These are phyloP conservation scores for Candida fluviatilis DNA, from an alignment of 805 yeast species.

Conservation along the genomic window DNA sequence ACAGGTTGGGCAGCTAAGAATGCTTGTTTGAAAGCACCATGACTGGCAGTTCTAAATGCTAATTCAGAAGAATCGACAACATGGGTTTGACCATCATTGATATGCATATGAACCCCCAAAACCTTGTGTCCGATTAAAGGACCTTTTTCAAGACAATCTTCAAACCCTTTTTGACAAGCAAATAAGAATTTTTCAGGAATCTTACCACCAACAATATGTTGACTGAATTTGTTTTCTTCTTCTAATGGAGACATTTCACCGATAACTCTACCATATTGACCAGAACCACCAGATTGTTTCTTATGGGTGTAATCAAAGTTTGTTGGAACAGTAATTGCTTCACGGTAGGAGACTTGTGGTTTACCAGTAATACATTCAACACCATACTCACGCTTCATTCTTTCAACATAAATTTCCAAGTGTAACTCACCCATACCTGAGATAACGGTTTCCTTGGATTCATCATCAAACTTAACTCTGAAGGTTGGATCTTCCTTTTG, in stretches of 20 bases:
- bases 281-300: slow-evolving; percentile 99
- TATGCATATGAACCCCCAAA: slow-evolving; percentile 85
- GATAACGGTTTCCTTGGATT: slow-evolving; percentile 89
- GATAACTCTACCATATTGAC: slow-evolving; percentile 96
- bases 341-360: slow-evolving; percentile 98
- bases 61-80: slow-evolving; percentile 95
- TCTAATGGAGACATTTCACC: slow-evolving; percentile 70
- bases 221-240: slow-evolving; percentile 70
- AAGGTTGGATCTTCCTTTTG: slow-evolving; percentile 99
- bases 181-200: slow-evolving; percentile 90
- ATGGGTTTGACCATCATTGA: slow-evolving; percentile 96
- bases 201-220: slow-evolving; percentile 94
- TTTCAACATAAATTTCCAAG: slow-evolving; percentile 94
- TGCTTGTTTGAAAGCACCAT: slow-evolving; percentile 88
- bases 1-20: slow-evolving; percentile 82
- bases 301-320: slow-evolving; percentile 92
- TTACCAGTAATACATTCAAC: slow-evolving; percentile 94
- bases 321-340: slow-evolving; percentile 70
- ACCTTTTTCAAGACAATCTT: slow-evolving; percentile 92
- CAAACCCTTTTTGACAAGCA: slow-evolving; percentile 95
- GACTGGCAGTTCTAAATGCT: slow-evolving; percentile 91
- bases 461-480: slow-evolving; percentile 84
- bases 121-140: slow-evolving; percentile 95
- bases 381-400: slow-evolving; percentile 96
- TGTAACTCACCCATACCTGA: slow-evolving; percentile 99